Conservation (phyloP, 441 rosid species). For the Geranium incanum region DNA sequence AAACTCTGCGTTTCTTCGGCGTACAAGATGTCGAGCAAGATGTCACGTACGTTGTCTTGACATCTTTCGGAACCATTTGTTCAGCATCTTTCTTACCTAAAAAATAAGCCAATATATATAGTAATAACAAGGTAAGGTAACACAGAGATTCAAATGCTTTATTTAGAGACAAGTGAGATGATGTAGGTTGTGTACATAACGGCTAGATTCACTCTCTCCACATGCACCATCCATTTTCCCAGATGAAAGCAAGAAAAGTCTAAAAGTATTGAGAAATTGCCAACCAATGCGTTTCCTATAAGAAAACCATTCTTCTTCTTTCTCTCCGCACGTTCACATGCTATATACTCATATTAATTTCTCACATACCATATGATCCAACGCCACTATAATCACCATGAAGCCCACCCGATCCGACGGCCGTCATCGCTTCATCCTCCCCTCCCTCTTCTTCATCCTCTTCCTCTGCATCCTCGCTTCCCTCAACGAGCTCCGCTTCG, state of each 20-base stretch:
- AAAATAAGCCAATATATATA: no score
- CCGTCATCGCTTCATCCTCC: slow-evolving; percentile 35
- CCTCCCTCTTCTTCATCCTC: slow-evolving; percentile 52
- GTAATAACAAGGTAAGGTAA: no score
- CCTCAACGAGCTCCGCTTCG: slow-evolving; percentile 51
- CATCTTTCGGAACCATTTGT: no score
- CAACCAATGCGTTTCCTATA: neutral
- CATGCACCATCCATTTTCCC: no score
- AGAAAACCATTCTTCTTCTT: neutral
- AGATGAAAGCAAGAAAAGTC: neutral
- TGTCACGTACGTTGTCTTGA: no score
- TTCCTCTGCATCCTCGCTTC: slow-evolving; percentile 59
- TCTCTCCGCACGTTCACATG: neutral
- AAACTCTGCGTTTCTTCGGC: no score
- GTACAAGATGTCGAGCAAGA: no score
- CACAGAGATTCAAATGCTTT: no score
- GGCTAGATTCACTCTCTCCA: no score
- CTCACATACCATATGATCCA: neutral
- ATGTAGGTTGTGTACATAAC: no score
- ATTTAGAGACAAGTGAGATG: no score
- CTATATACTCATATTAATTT: neutral
- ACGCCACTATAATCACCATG: neutral
- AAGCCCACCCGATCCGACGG: slow-evolving; percentile 22
- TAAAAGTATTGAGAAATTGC: neutral
- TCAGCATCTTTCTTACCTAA: no score